Conservation (phyloP, 768 basidiomycete genomes). For the Solioccasus polychromus region DNA sequence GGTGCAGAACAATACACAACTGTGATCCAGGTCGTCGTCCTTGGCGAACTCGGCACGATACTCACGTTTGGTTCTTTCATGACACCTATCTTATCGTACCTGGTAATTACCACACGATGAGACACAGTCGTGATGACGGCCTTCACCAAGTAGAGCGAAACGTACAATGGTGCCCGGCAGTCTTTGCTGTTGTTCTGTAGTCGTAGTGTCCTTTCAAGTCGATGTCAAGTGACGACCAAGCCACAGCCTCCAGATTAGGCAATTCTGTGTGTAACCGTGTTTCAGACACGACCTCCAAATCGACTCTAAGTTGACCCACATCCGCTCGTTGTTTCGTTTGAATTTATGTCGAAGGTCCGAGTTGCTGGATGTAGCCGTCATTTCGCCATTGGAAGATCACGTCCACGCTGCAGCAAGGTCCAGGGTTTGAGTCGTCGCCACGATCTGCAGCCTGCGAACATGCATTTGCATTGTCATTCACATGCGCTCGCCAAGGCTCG, state of each 20-base stretch:
- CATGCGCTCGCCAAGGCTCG: not conserved
- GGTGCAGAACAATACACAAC: not conserved
- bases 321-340: too few relatives aligned
- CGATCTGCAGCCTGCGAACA: too few relatives aligned
- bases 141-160: not conserved
- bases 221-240: not conserved
- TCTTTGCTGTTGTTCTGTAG: too few relatives aligned
- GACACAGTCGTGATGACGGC: not conserved
- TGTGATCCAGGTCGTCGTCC: conserved; percentile 2
- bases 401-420: not conserved
- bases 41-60: conserved; percentile 24
- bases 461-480: not conserved
- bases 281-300: too few relatives aligned
- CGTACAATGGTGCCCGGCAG: conserved; percentile 12
- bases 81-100: conserved; percentile 20
- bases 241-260: conserved; percentile 9
- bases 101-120: not conserved
- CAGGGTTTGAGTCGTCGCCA: not conserved
- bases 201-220: not conserved
- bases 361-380: not conserved
- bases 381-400: not conserved
- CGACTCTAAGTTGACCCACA: too few relatives aligned
- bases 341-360: too few relatives aligned
- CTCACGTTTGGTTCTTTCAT: conserved; percentile 31
- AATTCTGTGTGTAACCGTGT: conserved; percentile 2